Percentiles rank a stretch among this genome's conserved stretches.
phyloP scores from a whole-genome alignment of 176 grass and related monocot genomes.

The Chloris gayana region DNA sequence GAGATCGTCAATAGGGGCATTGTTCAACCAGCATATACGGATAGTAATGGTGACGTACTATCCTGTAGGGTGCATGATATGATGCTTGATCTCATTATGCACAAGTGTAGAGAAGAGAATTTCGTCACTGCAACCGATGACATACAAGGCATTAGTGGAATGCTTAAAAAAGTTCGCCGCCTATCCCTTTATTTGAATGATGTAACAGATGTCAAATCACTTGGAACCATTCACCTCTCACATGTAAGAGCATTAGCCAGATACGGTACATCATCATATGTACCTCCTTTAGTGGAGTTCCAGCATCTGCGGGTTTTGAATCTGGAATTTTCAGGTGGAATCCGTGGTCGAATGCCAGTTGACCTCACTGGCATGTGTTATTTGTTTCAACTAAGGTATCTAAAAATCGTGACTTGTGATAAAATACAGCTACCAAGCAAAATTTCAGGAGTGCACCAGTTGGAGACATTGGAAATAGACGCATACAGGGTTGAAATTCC shows the following conservation, averaged over 20 bases:
- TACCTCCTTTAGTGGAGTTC: not conserved
- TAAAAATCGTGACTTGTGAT: not conserved
- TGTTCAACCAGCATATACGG: not conserved
- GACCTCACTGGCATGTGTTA: not conserved
- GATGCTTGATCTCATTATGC: not conserved
- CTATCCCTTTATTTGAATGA: not conserved
- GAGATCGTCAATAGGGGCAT: slow-evolving; percentile 16
- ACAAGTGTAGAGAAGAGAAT: not conserved
- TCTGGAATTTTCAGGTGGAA: not conserved
- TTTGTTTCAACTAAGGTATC: not conserved
- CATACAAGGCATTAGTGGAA: not conserved
- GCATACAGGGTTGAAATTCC: not conserved
- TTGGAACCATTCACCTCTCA: not conserved
- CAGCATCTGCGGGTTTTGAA: not conserved
- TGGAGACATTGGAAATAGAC: slow-evolving; percentile 6
- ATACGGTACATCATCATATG: not conserved
- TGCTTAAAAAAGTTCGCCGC: not conserved
- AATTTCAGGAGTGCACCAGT: not conserved
- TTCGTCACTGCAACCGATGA: not conserved
- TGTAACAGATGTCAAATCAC: not conserved
- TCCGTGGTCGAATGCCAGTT: not conserved
- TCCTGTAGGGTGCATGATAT: not conserved
- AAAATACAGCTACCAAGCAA: not conserved
- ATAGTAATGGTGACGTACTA: not conserved
- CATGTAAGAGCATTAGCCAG: not conserved